A percentile compares a stretch with the other conserved stretches of the same genome.
These are phyloP conservation scores for Isabelozyma gotoi DNA, from an alignment of 805 yeast species.

Conservation along the genomic window DNA sequence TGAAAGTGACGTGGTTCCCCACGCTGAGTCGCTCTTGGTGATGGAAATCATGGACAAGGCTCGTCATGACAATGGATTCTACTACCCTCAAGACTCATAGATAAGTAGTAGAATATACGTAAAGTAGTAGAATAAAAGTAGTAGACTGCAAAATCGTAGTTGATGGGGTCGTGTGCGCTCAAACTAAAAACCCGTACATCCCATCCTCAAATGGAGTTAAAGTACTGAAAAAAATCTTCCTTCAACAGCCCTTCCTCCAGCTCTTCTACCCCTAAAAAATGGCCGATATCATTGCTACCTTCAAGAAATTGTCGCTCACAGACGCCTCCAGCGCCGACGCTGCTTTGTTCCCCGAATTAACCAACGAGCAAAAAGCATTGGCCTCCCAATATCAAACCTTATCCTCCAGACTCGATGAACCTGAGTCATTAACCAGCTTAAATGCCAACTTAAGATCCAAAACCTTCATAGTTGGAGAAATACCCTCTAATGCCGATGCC, in stretches of 20 bases:
- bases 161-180: not conserved
- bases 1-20: conserved; percentile 38
- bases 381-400: conserved; percentile 79
- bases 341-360: conserved; percentile 26
- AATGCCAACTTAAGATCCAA: conserved; percentile 67
- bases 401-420: conserved; percentile 55
- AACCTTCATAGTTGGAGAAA: conserved; percentile 70
- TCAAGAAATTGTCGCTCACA: conserved; percentile 29
- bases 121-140: not conserved
- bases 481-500: conserved; percentile 70
- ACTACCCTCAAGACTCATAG: conserved; percentile 38
- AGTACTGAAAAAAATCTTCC: not conserved
- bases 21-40: conserved; percentile 46
- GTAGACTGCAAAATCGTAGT: not conserved
- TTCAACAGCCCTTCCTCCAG: not conserved
- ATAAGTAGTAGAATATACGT: conserved; percentile 3
- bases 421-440: conserved; percentile 46
- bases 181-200: too few species aligned
- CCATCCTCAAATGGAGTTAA: too few species aligned
- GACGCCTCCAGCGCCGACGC: conserved; percentile 18
- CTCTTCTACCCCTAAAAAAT: conserved; percentile 7
- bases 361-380: conserved; percentile 61
- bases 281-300: conserved; percentile 28
- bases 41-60: conserved; percentile 50
- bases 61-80: conserved; percentile 43